Evolutionary conservation across 1,284 basidiomycete species (phyloP).

Genomic region (Sanghuangporus sanghuang): DNA sequence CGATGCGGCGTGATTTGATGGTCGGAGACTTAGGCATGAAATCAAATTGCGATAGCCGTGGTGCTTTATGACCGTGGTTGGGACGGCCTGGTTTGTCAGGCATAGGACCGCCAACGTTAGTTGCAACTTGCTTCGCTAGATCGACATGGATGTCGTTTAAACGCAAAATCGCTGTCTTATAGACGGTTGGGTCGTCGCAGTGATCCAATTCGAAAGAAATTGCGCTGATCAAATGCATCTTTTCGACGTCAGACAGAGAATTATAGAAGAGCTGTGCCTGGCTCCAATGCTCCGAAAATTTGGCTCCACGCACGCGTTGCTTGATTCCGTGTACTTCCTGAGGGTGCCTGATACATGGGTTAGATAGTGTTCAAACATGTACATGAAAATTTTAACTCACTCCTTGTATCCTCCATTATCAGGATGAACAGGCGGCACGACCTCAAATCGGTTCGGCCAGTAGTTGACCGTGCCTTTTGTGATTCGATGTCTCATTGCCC

Average conservation of each 20-base stretch:
- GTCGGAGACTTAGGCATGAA: constrained; percentile 59
- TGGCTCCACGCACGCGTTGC: constrained; percentile 59
- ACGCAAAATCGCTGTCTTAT: constrained; percentile 57
- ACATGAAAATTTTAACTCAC: constrained; percentile 30
- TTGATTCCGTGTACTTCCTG: constrained; percentile 58
- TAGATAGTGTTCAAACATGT: background rate
- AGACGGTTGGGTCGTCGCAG: constrained; percentile 70
- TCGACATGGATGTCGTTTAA: constrained; percentile 68
- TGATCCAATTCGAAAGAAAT: constrained; percentile 77
- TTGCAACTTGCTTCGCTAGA: constrained; percentile 61
- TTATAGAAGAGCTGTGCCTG: constrained; percentile 79
- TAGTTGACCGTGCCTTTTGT: constrained; percentile 63
- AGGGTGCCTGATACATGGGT: constrained; percentile 32
- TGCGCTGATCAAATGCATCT: constrained; percentile 59
- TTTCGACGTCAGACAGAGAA: constrained; percentile 63
- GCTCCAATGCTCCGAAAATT: constrained; percentile 69
- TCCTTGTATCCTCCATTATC: constrained; percentile 57
- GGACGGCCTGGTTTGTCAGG: constrained; percentile 40
- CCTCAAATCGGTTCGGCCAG: constrained; percentile 66
- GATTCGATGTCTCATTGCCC: constrained; percentile 53
- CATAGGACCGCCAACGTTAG: constrained; percentile 54
- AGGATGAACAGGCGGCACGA: constrained; percentile 42
- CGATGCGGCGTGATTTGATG: constrained; percentile 63
- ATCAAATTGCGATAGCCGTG: constrained; percentile 55
- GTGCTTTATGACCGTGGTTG: constrained; percentile 54